These are phyloP conservation scores for Coemansia sp. DNA, from an alignment of 371 early-diverging fungal genomes.

Conservation along the genomic window DNA sequence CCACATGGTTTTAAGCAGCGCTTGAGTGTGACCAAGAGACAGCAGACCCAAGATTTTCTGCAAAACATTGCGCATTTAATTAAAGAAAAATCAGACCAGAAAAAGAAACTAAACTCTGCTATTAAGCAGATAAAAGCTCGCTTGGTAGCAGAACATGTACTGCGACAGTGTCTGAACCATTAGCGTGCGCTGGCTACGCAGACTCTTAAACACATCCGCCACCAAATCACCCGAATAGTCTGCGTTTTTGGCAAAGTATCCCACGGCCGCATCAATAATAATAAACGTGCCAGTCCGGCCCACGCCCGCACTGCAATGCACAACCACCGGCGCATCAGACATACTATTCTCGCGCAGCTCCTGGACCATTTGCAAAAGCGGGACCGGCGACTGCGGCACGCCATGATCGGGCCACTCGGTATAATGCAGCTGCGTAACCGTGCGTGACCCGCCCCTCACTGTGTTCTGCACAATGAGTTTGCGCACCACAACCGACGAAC, in stretches of 20 bases:
- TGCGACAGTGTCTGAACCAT: constrained; percentile 49
- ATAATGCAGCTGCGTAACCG: constrained; percentile 76
- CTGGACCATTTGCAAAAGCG: constrained; percentile 28
- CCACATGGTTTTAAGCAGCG: no score
- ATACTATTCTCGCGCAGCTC: constrained; percentile 8
- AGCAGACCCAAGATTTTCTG: no score
- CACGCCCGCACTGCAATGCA: constrained; percentile 98
- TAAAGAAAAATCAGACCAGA: no score
- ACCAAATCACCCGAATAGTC: constrained; percentile 50
- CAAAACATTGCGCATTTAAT: no score
- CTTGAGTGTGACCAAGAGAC: no score
- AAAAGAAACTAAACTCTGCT: background rate
- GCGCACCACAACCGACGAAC: constrained; percentile 47
- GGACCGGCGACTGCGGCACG: constrained; percentile 56
- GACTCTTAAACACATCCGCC: constrained; percentile 25
- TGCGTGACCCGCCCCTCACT: constrained; percentile 38
- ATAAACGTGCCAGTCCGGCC: constrained; percentile 96
- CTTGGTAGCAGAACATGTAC: constrained; percentile 43
- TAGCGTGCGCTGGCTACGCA: constrained; percentile 43
- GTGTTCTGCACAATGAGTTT: constrained; percentile 24
- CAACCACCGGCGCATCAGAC: constrained; percentile 53
- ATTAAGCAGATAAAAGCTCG: constrained; percentile 22
- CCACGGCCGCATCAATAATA: constrained; percentile 70
- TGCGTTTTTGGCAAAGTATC: constrained; percentile 16
- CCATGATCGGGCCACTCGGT: constrained; percentile 91